Evolutionary conservation across 108 stramenopile genomes (phyloP), one percentile per base, ranked within the genome.

Genomic region (Skeletonema marinoi): DNA sequence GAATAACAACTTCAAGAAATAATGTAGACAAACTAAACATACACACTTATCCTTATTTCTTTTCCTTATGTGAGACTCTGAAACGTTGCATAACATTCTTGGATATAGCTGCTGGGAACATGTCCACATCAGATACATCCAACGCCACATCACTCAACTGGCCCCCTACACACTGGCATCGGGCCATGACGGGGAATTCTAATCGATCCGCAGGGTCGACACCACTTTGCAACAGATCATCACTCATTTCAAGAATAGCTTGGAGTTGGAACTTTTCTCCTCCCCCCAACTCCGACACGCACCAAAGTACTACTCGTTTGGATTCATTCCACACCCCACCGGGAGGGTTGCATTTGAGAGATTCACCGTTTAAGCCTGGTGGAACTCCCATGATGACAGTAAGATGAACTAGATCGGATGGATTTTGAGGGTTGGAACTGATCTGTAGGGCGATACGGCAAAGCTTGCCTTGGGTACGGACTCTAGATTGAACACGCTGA

Each of bases 261-360:
- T 93, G 92, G 14, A 96, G 77, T 66, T 92, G 92, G 68, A 96
- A 96, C 80, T 96, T 96, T 79, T 96, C 94, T 33, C 94, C 94
- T 14, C 82, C 85, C 10, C 89, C 91, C 54, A 96, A 74, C 66
- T 96, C 92, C 0, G 80, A 77, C 25, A 96, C 92, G 64, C 92
- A 93, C 94, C 94, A 96, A 4, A 92, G 78, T 35, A 96, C 94
- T 54, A 88, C 86, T 17, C 89, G 87, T 59, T 93, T 96, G 4
- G 74, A 66, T n/a, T 80, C 83, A 76, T 93, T 92, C 90, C 90
- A 96, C 4, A 91, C 90, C 42, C 94, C 94, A 67, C 94, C 94
- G 14, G 89, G 83, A 36, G 94, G 94, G 44, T 88, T 89, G 44
- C 92, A 93, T 32, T 86, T 72, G 58, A 96, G 70, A 14, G 88